A percentile compares a stretch with the other conserved stretches of the same genome.
Evolutionary conservation across 2,329 filamentous ascomycete species (phyloP).

Genomic region (Fusarium chuoi): DNA sequence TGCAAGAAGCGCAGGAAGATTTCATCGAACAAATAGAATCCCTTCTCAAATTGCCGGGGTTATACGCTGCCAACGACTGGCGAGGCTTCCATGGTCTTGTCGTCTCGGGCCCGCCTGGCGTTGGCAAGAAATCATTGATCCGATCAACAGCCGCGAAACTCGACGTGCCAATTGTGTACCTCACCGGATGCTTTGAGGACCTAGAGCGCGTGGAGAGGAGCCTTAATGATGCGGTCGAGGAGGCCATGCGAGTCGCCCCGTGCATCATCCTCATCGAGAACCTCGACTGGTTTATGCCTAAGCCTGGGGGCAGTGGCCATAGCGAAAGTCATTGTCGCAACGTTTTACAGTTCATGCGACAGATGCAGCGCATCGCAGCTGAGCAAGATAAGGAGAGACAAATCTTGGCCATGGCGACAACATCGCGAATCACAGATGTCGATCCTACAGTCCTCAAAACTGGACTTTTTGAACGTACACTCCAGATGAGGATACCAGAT

Average conservation of each 20-base stretch:
- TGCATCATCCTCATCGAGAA: conserved; percentile 93
- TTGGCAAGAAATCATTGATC: conserved; percentile 82
- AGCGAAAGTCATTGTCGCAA: conserved; percentile 92
- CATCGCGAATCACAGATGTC: conserved; percentile 86
- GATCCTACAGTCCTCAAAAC: conserved; percentile 80
- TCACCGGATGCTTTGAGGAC: conserved; percentile 51
- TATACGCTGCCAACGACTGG: conserved; percentile 26
- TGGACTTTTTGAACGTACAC: conserved; percentile 83
- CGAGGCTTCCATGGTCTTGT: conserved; percentile 66
- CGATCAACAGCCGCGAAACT: conserved; percentile 78
- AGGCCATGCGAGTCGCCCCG: conserved; percentile 85
- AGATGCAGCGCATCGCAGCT: conserved; percentile 83
- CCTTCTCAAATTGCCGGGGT: conserved; percentile 37
- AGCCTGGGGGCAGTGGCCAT: conserved; percentile 78
- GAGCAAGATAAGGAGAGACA: conserved; percentile 77
- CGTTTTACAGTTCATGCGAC: conserved; percentile 82
- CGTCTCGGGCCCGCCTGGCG: conserved; percentile 81
- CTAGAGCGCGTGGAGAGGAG: conserved; percentile 53
- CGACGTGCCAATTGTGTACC: conserved; percentile 76
- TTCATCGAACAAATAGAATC: background rate
- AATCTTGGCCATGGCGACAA: conserved; percentile 91
- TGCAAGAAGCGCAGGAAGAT: background rate
- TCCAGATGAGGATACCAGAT: conserved; percentile 89
- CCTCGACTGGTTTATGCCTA: conserved; percentile 85
- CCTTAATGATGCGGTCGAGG: conserved; percentile 65